Evolutionary conservation across 371 early-diverging fungal species (phyloP).

Genomic region (Circinella minor): DNA sequence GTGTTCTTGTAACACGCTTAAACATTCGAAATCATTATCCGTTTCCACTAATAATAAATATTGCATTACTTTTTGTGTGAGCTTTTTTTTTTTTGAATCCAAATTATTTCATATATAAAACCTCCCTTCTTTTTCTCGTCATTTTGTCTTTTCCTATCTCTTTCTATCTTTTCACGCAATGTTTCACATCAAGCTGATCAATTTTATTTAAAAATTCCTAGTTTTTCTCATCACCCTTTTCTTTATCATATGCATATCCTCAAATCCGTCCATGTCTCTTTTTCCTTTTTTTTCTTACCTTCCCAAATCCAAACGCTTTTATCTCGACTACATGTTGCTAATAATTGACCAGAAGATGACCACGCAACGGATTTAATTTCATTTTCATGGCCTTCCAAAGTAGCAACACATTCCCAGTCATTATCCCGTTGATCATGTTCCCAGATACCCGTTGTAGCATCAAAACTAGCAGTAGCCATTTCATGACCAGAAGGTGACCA

Average conservation of each 20-base stretch:
- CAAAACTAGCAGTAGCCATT: constrained; percentile 93
- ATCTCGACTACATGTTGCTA: constrained; percentile 95
- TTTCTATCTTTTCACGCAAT: no score
- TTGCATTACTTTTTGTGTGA: no score
- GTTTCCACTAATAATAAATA: constrained; percentile 38
- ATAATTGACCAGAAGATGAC: constrained; percentile 78
- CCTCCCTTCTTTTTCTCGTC: no score
- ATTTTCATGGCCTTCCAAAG: constrained; percentile 98
- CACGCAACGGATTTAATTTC: constrained; percentile 95
- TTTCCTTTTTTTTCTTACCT: constrained; percentile 39
- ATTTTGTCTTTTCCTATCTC: no score
- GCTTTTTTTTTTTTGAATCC: background rate
- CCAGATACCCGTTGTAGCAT: constrained; percentile 94
- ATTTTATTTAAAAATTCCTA: no score
- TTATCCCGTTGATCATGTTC: constrained; percentile 57
- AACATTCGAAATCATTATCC: constrained; percentile 94
- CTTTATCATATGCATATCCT: no score
- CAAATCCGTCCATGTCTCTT: background rate
- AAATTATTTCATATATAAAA: background rate
- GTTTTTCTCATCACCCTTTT: no score
- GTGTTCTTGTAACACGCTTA: constrained; percentile 95
- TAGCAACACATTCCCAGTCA: constrained; percentile 91
- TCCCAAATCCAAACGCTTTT: constrained; percentile 99
- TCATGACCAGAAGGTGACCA: constrained; percentile 80
- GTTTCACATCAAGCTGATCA: no score